Percentiles rank a stretch among this genome's conserved stretches.
phyloP scores from a whole-genome alignment of 106 monocot species.

The Iris macrosiphon region DNA sequence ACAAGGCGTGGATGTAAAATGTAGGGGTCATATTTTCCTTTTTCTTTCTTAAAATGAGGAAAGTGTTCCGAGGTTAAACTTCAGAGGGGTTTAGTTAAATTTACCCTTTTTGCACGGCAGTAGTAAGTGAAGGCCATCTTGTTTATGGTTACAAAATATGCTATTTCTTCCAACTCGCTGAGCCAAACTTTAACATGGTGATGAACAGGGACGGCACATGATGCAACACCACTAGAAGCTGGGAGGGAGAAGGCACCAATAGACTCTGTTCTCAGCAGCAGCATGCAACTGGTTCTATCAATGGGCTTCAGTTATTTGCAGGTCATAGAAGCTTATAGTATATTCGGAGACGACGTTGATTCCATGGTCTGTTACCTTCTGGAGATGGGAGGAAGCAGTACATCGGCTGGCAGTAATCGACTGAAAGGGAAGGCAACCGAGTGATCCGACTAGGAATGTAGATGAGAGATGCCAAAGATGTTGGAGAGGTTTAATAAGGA shows the following conservation, averaged over 20 bases:
- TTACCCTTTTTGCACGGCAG: too few relatives aligned
- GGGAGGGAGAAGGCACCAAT: constrained; percentile 22
- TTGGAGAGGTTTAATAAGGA: too few relatives aligned
- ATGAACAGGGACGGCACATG: constrained; percentile 33
- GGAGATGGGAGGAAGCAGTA: constrained; percentile 42
- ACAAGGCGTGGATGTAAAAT: too few relatives aligned
- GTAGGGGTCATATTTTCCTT: too few relatives aligned
- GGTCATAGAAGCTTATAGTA: constrained; percentile 80
- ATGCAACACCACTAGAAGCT: neutral
- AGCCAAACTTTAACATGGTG: too few relatives aligned
- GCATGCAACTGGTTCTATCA: constrained; percentile 56
- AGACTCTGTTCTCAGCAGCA: constrained; percentile 39
- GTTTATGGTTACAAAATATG: too few relatives aligned
- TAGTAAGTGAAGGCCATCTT: too few relatives aligned
- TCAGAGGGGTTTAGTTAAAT: too few relatives aligned
- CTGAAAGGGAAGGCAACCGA: constrained; percentile 91
- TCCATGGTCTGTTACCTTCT: constrained; percentile 93
- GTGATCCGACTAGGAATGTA: constrained; percentile 27
- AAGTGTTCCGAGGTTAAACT: too few relatives aligned
- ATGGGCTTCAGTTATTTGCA: constrained; percentile 97
- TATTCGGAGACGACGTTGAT: constrained; percentile 96
- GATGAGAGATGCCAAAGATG: too few relatives aligned
- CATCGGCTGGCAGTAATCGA: constrained; percentile 38
- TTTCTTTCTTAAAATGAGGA: too few relatives aligned
- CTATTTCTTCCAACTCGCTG: too few relatives aligned